Percentiles rank a stretch among this genome's conserved stretches.
These are phyloP conservation scores for Zopfochytrium polystomum DNA, from an alignment of 371 early-diverging fungal species.

Conservation along the genomic window DNA sequence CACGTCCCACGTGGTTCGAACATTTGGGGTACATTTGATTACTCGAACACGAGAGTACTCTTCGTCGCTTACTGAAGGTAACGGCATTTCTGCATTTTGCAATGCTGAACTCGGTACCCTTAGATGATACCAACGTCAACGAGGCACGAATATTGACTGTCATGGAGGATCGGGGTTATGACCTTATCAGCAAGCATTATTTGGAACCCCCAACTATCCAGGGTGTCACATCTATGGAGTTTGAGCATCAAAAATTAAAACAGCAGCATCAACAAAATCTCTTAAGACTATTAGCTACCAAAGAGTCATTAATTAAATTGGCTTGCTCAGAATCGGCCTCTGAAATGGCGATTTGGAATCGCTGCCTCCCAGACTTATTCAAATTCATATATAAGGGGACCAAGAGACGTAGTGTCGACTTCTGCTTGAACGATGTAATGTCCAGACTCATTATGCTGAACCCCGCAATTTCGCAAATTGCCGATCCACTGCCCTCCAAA, in stretches of 20 bases:
- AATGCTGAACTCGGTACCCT: no score
- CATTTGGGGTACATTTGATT: conserved; percentile 43
- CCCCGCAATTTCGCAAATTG: conserved; percentile 41
- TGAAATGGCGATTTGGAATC: conserved; percentile 40
- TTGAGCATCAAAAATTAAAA: conserved; percentile 36
- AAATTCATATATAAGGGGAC: no score
- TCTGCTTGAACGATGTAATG: conserved; percentile 18
- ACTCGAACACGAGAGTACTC: not conserved
- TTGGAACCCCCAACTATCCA: conserved; percentile 26
- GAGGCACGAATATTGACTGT: conserved; percentile 21
- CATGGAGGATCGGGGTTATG: conserved; percentile 31
- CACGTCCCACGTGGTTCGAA: conserved; percentile 58
- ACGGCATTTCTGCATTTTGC: not conserved
- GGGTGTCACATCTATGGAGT: conserved; percentile 22
- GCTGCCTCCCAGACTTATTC: conserved; percentile 65
- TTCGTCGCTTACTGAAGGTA: not conserved
- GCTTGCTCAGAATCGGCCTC: conserved; percentile 30
- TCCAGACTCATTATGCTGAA: conserved; percentile 8
- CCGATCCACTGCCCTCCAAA: conserved; percentile 41
- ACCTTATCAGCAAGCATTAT: conserved; percentile 36
- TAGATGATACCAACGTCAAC: not conserved
- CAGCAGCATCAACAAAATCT: conserved; percentile 34
- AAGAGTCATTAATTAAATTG: conserved; percentile 29
- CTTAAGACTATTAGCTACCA: conserved; percentile 25
- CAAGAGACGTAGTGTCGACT: no score